Conservation (phyloP, 2,329 filamentous ascomycete genomes). For the Xylariales sp. region DNA sequence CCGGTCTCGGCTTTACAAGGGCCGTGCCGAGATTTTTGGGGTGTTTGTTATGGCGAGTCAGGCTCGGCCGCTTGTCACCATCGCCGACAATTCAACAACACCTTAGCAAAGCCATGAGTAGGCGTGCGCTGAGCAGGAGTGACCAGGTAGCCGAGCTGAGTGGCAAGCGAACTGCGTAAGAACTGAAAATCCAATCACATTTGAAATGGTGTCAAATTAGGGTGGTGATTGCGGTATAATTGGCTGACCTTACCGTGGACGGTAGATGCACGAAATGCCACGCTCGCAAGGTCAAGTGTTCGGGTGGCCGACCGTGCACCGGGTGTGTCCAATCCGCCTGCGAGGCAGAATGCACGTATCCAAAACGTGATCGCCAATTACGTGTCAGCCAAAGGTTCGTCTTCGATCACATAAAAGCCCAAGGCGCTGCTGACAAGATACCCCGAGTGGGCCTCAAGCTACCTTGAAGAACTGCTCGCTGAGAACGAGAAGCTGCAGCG, state of each 20-base stretch:
- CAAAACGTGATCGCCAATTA: conserved; percentile 21
- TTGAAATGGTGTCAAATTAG: neutral
- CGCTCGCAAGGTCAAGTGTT: conserved; percentile 29
- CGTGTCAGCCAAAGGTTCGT: conserved; percentile 27
- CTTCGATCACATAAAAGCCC: neutral
- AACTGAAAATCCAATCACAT: neutral
- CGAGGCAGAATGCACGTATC: conserved; percentile 26
- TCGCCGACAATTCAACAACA: too few relatives aligned
- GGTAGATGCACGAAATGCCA: conserved; percentile 20
- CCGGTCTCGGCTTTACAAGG: too few relatives aligned
- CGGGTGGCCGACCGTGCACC: conserved; percentile 26
- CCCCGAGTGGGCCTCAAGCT: conserved; percentile 13
- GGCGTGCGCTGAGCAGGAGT: neutral
- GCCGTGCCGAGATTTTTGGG: too few relatives aligned
- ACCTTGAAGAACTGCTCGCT: conserved; percentile 28
- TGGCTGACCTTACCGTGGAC: too few relatives aligned
- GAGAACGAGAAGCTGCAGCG: conserved; percentile 26
- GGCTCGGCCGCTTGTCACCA: too few relatives aligned
- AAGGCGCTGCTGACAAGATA: neutral
- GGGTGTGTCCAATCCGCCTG: conserved; percentile 26
- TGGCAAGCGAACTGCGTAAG: conserved; percentile 4
- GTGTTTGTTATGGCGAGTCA: too few relatives aligned
- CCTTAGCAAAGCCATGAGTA: conserved; percentile 1
- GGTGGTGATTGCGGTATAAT: too few relatives aligned
- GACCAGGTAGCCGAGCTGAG: conserved; percentile 1